phyloP scores from a whole-genome alignment of 768 basidiomycete species.

The Mycena epipterygia region DNA sequence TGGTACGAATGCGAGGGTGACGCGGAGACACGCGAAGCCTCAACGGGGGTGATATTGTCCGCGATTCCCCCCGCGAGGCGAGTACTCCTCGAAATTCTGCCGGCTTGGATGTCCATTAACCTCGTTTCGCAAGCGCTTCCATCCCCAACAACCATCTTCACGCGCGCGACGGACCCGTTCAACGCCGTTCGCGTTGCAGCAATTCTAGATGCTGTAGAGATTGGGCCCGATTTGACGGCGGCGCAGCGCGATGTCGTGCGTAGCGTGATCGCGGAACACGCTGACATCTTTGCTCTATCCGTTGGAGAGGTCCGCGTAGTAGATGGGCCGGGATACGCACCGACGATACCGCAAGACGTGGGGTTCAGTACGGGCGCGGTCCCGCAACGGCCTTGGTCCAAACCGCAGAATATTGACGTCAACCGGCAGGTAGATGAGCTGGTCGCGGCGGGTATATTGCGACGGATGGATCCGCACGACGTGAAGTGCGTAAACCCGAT shows the following conservation, averaged over 20 bases:
- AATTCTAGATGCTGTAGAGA: background rate
- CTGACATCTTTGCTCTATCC: background rate
- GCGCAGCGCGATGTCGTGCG: background rate
- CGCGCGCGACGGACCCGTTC: background rate
- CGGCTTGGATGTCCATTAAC: background rate
- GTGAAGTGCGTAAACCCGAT: slow-evolving; percentile 7
- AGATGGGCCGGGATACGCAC: slow-evolving; percentile 29
- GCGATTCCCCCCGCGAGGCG: slow-evolving; percentile 26
- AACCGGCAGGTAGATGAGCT: background rate
- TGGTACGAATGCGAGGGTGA: too few relatives aligned
- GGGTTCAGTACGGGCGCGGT: slow-evolving; percentile 39
- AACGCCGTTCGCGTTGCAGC: background rate
- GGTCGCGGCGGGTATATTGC: background rate
- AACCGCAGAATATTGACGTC: background rate
- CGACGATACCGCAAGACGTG: slow-evolving; percentile 45
- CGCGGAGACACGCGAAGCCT: slow-evolving; percentile 11
- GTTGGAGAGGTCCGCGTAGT: background rate
- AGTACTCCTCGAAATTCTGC: slow-evolving; percentile 1
- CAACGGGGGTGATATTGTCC: slow-evolving; percentile 3
- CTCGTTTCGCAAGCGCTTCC: background rate
- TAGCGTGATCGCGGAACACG: background rate
- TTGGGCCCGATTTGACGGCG: background rate
- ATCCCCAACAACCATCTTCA: background rate
- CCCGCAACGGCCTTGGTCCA: slow-evolving; percentile 21
- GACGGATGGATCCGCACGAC: background rate